These are phyloP conservation scores for Tricladium varicosporioides DNA, from an alignment of 2,329 filamentous ascomycete species.

Conservation along the genomic window DNA sequence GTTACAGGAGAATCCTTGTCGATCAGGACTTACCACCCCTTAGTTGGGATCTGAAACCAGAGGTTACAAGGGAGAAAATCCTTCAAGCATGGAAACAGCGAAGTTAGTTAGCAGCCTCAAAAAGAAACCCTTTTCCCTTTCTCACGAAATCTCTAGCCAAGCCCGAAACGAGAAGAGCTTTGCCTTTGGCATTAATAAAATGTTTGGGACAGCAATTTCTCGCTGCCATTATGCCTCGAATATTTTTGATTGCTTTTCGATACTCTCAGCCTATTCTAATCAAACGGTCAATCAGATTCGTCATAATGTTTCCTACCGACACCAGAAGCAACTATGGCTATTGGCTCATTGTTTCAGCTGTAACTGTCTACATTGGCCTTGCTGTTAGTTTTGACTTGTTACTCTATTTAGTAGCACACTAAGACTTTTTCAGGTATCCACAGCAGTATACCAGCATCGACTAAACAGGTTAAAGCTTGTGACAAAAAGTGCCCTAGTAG, in stretches of 20 bases:
- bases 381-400: too few species aligned
- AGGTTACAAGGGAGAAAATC: constrained; percentile 14
- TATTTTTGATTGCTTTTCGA: constrained; percentile 40
- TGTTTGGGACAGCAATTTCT: constrained; percentile 34
- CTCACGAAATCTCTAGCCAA: constrained; percentile 16
- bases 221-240: constrained; percentile 35
- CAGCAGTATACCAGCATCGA: constrained; percentile 32
- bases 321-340: constrained; percentile 19
- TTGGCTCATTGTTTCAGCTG: constrained; percentile 35
- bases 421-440: too few species aligned
- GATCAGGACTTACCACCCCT: constrained; percentile 21
- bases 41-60: constrained; percentile 15
- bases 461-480: constrained; percentile 36
- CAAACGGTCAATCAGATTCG: constrained; percentile 36
- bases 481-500: constrained; percentile 36
- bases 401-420: too few species aligned
- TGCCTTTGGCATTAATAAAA: constrained; percentile 34
- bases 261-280: constrained; percentile 43
- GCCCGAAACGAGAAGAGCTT: constrained; percentile 26
- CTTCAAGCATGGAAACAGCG: constrained; percentile 16
- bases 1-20: constrained; percentile 20
- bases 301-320: constrained; percentile 11
- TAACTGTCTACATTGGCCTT: constrained; percentile 37
- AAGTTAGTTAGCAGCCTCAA: constrained; percentile 14
- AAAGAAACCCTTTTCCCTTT: background rate